Percentiles rank a stretch among this genome's conserved stretches.
These are phyloP conservation scores for Coprinellus micaceus DNA, from an alignment of 768 basidiomycete genomes.

Conservation along the genomic window DNA sequence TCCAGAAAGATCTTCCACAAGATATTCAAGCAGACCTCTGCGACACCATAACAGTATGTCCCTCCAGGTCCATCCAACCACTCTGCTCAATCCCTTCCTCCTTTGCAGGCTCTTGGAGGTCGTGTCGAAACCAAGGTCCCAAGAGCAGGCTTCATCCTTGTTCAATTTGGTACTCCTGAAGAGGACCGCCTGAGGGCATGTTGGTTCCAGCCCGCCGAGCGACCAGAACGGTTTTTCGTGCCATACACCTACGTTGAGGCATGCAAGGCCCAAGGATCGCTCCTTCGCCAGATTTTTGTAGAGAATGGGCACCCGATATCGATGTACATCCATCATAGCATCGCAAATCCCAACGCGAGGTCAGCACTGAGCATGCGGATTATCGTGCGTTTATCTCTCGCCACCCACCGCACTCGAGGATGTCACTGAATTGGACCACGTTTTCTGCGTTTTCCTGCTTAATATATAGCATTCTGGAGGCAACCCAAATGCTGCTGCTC, in stretches of 20 bases:
- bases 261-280: constrained; percentile 74
- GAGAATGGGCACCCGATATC: constrained; percentile 61
- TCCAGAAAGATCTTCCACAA: constrained; percentile 72
- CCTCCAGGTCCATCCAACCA: not conserved
- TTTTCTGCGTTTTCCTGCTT: too few species aligned
- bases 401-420: too few species aligned
- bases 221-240: constrained; percentile 75
- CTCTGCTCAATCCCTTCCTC: not conserved
- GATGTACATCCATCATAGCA: constrained; percentile 80
- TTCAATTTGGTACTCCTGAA: constrained; percentile 64
- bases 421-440: too few species aligned
- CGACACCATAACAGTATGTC: constrained; percentile 65
- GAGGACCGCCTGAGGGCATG: constrained; percentile 73
- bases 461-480: constrained; percentile 72
- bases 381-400: constrained; percentile 57
- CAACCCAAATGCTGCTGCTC: constrained; percentile 65
- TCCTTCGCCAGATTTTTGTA: constrained; percentile 73
- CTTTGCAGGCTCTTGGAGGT: constrained; percentile 63
- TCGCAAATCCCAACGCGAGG: constrained; percentile 73
- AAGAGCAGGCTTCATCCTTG: constrained; percentile 68
- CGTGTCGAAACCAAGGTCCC: constrained; percentile 77
- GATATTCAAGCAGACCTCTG: constrained; percentile 68
- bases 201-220: constrained; percentile 57
- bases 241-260: constrained; percentile 81
- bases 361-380: constrained; percentile 65